A percentile compares a stretch with the other conserved stretches of the same genome.
phyloP scores from a whole-genome alignment of 306 rosid species.

The Urtica urens region DNA sequence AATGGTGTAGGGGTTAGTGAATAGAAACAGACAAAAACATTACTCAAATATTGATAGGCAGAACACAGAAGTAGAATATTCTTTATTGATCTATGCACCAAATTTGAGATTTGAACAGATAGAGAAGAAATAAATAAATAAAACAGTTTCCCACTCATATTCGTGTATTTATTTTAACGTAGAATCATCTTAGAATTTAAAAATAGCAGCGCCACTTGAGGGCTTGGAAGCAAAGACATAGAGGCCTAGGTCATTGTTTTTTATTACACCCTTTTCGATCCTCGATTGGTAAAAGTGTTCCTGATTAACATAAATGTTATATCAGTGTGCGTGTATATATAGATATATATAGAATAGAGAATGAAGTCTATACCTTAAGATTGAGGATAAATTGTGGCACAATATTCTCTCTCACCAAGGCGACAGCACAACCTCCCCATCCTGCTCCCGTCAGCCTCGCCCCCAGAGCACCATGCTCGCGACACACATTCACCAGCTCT shows the following conservation, averaged over 20 bases:
- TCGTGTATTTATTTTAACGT: no score
- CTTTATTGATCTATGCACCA: no score
- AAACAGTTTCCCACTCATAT: no score
- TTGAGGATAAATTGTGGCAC: constrained; percentile 83
- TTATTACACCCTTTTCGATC: constrained; percentile 52
- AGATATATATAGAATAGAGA: background rate
- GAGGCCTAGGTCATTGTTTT: constrained; percentile 59
- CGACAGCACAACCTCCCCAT: constrained; percentile 98
- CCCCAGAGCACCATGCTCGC: constrained; percentile 68
- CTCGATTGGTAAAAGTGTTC: constrained; percentile 57
- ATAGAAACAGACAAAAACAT: no score
- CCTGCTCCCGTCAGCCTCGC: constrained; percentile 99
- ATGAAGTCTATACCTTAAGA: constrained; percentile 55
- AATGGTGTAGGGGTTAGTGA: no score
- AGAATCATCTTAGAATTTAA: constrained; percentile 43
- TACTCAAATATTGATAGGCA: no score
- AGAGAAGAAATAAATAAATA: no score
- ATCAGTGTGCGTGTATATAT: background rate
- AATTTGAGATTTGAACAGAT: no score
- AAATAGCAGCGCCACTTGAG: constrained; percentile 91
- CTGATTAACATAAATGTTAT: constrained; percentile 39
- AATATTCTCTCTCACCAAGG: constrained; percentile 76
- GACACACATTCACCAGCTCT: constrained; percentile 63
- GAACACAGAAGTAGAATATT: no score
- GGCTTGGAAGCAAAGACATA: constrained; percentile 95